Evolutionary conservation across 1,284 basidiomycete genomes (phyloP), one percentile per base, ranked within the genome.

Genomic region (Puccinia polysora): DNA sequence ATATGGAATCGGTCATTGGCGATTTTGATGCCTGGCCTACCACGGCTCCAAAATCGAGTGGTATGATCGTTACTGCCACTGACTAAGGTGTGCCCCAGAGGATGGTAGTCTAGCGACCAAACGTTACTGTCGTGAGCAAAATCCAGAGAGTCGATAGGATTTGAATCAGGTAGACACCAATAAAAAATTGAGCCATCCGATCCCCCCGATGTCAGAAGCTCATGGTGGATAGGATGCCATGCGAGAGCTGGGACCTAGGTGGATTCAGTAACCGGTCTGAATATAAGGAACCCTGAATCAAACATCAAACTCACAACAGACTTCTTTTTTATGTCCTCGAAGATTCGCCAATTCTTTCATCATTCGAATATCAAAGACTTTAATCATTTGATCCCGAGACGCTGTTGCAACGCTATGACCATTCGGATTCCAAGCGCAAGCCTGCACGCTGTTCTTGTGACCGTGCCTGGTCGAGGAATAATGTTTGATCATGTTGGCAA

Each of bases 51-150:
- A 84, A 97, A 98, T 14, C 94, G 86, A 15, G 95, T 96, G 12
- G 94, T 96, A 81, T 96, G 92, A 82, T 98, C 95, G 82, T 97
- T 97, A 36, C 89, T 90, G 8, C 90, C 96, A 70, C 86, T 88
- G 75, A 89, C 92, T 75, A 98, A 86, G 75, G 97, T 84, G 81
- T 98, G 94, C 0, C 96, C 95, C 10, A 97, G 85, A 0, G 95
- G 95, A 81, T 98, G 95, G 85, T 88, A 98, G 4, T 90, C 87
- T 75, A 98, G 85, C 0, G 90, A 88, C 91, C 94, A 97, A 74
- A 98, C 90, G 80, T 95, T 96, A 53, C 89, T 91, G 82, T 98
- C 95, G 83, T 98, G 96, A 18, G 96, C 95, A 77, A 90, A 88
- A 18, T 89, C 87, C 75, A 97, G 86, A 2, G 86, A 87, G 6